These are phyloP conservation scores for Caryopteris hybrid DNA, from an alignment of 305 asterid genomes.

Conservation along the genomic window DNA sequence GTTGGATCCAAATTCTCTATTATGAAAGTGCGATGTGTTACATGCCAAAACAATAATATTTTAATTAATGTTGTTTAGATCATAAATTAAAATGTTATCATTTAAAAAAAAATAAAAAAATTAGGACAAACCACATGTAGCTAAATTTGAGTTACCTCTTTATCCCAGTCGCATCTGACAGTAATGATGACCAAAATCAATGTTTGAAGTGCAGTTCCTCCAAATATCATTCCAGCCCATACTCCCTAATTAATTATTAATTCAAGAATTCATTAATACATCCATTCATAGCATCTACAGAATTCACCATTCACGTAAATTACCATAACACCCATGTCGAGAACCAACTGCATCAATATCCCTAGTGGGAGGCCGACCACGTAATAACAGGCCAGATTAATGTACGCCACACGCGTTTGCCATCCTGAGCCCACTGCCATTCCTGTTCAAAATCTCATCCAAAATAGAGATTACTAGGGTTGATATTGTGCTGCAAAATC, in stretches of 20 bases:
- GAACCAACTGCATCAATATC: slow-evolving; percentile 31
- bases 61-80: too few relatives aligned
- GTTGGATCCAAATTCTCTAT: too few relatives aligned
- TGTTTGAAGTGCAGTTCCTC: slow-evolving; percentile 47
- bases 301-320: too few relatives aligned
- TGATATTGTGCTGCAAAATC: too few relatives aligned
- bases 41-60: too few relatives aligned
- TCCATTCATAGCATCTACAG: not conserved
- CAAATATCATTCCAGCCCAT: slow-evolving; percentile 43
- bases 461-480: too few relatives aligned
- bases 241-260: slow-evolving; percentile 26
- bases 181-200: slow-evolving; percentile 29
- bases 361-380: slow-evolving; percentile 59
- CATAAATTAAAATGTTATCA: too few relatives aligned
- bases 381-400: slow-evolving; percentile 42
- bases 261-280: not conserved
- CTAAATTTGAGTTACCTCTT: slow-evolving; percentile 35
- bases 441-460: slow-evolving; percentile 15
- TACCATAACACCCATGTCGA: slow-evolving; percentile 55
- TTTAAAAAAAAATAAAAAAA: not conserved
- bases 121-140: too few relatives aligned
- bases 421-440: slow-evolving; percentile 62
- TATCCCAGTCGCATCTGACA: slow-evolving; percentile 40
- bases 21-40: too few relatives aligned
- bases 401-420: slow-evolving; percentile 48